Conservation (phyloP, 179 eudicot genomes). For the Beta lomatogona region DNA sequence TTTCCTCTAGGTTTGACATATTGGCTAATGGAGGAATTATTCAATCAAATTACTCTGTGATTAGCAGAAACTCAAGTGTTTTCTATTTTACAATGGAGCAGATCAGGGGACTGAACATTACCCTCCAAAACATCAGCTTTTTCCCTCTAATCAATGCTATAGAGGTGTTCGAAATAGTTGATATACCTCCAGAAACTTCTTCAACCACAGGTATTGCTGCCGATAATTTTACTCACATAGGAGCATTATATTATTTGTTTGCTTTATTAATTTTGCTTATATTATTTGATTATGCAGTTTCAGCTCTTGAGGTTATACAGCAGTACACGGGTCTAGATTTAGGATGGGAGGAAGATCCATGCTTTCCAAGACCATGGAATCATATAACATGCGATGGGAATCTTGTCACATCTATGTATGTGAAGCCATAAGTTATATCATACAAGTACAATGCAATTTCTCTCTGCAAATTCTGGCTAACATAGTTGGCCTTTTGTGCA, state of each 20-base stretch:
- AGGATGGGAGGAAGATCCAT: constrained; percentile 93
- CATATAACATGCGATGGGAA: constrained; percentile 63
- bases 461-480: constrained; percentile 2
- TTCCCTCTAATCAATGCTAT: constrained; percentile 66
- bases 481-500: constrained; percentile 22
- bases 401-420: constrained; percentile 70
- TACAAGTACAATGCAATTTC: not conserved
- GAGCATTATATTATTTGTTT: not conserved
- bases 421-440: not conserved
- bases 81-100: constrained; percentile 40
- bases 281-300: constrained; percentile 43
- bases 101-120: constrained; percentile 51
- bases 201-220: constrained; percentile 66
- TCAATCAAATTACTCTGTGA: constrained; percentile 53
- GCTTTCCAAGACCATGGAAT: constrained; percentile 71
- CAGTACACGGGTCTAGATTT: constrained; percentile 63
- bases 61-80: constrained; percentile 37
- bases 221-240: not conserved
- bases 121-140: constrained; percentile 48
- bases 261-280: not conserved
- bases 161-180: constrained; percentile 65
- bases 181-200: constrained; percentile 65
- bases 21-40: constrained; percentile 53
- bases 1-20: constrained; percentile 57
- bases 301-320: constrained; percentile 78